Evolutionary conservation across 2,329 filamentous ascomycete genomes (phyloP), one percentile per base, ranked within the genome.

Genomic region (Claviceps sp.): DNA sequence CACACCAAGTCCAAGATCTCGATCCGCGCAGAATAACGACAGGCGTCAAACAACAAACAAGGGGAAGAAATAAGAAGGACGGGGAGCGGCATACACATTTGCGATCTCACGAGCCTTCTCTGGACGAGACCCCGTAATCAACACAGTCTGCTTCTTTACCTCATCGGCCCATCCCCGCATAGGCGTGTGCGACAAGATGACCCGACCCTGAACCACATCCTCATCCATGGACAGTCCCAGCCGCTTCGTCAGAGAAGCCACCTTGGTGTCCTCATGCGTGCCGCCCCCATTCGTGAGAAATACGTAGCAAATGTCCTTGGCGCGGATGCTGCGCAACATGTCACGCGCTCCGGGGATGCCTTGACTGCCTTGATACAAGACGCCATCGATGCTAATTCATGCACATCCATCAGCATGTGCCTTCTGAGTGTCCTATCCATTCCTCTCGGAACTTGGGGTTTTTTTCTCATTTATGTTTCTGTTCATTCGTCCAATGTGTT

Each of bases 231-330:
- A 53, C 2, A 69, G 54, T 4, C 62, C 58, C 2, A 70, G 60
- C 4, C 67, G 59, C 51, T 65, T 61, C 30, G 61, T 59, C 38
- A 70, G 52, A 3, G 67, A 68, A 1, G 60, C 61, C 11, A 57
- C 65, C 52, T 70, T 70, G 43, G 60, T 63, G 17, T 62, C 57
- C 68, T 97, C 91, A 56, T 82, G 80, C 63, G 85, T 89, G 53
- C 93, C 93, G 43, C 93, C 93, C 59, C 93, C 93, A 68, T 98
- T 98, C 54, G 93, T 98, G 56, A 98, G 76, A 38, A 98, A 80
- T 61, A 98, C 91, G 70, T 95, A 97, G 13, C 90, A 90, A 46
- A 96, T 88, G 47, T 79, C 75, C 62, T 89, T 77, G 47, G 76
- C 70, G 59, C 89, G 81, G 19, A 97, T 81, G 61, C 82, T 84